These are phyloP conservation scores for Solanum hybrid DNA, from an alignment of 305 asterid genomes.

Conservation along the genomic window DNA sequence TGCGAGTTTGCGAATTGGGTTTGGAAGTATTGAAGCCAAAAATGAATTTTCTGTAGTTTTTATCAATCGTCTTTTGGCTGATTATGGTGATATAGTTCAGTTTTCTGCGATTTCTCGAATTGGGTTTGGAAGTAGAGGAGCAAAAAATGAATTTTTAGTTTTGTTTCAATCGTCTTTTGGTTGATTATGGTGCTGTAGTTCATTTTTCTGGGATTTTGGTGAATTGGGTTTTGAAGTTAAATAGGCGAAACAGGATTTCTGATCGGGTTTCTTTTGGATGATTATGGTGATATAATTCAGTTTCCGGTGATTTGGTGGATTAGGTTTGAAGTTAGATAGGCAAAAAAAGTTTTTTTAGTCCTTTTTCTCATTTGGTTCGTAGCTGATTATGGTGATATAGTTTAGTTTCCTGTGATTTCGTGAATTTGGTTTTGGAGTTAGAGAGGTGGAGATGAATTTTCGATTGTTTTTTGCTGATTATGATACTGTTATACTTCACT, in stretches of 20 bases:
- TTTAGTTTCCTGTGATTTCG: background rate
- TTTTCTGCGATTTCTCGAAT: background rate
- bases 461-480: background rate
- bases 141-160: background rate
- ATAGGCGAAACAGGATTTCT: background rate
- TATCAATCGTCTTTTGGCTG: background rate
- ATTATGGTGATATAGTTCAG: background rate
- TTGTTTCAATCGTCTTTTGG: background rate
- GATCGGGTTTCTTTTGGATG: background rate
- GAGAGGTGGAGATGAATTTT: background rate
- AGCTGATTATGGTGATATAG: background rate
- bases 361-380: background rate
- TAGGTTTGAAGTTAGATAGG: background rate
- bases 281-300: background rate
- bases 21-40: background rate
- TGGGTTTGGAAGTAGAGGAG: background rate
- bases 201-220: background rate
- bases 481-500: background rate
- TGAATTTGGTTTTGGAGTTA: background rate
- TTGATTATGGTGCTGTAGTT: background rate
- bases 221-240: background rate
- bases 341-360: background rate
- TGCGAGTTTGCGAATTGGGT: background rate
- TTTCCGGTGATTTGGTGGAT: background rate
- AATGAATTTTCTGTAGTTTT: background rate